Evolutionary conservation across 192 early-diverging fungal species (phyloP).

Genomic region (Linnemannia elongata): DNA sequence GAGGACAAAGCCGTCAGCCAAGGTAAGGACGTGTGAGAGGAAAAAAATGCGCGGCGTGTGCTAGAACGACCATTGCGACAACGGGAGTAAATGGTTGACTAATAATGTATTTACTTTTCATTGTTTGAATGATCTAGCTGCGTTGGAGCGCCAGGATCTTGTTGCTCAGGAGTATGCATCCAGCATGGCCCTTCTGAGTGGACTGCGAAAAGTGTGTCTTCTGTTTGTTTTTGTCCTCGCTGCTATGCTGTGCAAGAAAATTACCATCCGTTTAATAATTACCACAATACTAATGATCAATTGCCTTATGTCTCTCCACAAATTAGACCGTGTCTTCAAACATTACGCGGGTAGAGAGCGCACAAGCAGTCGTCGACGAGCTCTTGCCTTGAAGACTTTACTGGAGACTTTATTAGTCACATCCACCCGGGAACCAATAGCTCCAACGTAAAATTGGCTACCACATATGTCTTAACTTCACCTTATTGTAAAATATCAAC

Average conservation of each 20-base stretch:
- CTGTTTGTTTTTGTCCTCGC: not conserved
- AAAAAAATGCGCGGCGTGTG: not conserved
- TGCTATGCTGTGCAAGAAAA: not conserved
- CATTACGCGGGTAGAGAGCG: conserved; percentile 49
- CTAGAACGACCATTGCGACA: not conserved
- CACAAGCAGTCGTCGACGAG: conserved; percentile 56
- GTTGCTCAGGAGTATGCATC: conserved; percentile 41
- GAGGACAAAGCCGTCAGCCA: not conserved
- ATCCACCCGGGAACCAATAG: not conserved
- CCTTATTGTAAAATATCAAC: conserved; percentile 5
- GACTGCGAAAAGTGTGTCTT: conserved; percentile 34
- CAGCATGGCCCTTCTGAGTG: conserved; percentile 31
- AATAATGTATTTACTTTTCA: not conserved
- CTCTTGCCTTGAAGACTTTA: conserved; percentile 26
- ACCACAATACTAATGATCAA: not conserved
- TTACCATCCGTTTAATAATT: not conserved
- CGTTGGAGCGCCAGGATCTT: conserved; percentile 30
- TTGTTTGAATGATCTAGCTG: not conserved
- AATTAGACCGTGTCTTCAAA: conserved; percentile 51
- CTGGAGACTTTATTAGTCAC: not conserved
- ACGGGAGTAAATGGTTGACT: not conserved
- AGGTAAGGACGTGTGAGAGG: not conserved
- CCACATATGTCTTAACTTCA: not conserved
- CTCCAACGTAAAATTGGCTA: not conserved
- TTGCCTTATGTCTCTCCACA: not conserved